phyloP scores from a whole-genome alignment of 2,329 filamentous ascomycete genomes.

The Lecanicillium sp. region DNA sequence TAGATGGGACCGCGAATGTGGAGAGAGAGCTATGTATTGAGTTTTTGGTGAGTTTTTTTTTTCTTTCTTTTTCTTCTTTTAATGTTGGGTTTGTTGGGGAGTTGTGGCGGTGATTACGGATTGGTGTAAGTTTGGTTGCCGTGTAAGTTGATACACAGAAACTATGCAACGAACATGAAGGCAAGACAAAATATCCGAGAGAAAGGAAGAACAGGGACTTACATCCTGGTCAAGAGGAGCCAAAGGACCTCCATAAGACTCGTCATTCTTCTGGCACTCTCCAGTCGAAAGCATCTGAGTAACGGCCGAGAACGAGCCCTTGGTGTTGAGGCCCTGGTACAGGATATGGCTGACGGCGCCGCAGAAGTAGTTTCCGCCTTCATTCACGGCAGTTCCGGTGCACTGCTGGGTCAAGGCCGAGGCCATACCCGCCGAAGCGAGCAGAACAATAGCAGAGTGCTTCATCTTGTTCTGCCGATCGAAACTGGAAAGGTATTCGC shows the following conservation, averaged over 20 bases:
- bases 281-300: conserved; percentile 48
- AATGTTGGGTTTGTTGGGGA: too few relatives aligned
- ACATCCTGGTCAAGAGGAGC: conserved; percentile 66
- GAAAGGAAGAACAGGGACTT: conserved; percentile 29
- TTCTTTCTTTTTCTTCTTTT: too few relatives aligned
- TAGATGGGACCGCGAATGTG: conserved; percentile 64
- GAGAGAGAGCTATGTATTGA: conserved; percentile 50
- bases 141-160: neutral
- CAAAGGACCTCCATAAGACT: conserved; percentile 50
- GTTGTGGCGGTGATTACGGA: too few relatives aligned
- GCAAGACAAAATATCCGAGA: too few relatives aligned
- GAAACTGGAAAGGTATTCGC: too few relatives aligned
- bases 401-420: conserved; percentile 26
- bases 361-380: conserved; percentile 58
- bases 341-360: conserved; percentile 55
- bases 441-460: conserved; percentile 16
- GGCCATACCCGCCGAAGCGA: conserved; percentile 20
- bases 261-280: conserved; percentile 43
- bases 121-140: neutral
- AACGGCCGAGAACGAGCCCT: conserved; percentile 58
- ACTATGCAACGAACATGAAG: neutral
- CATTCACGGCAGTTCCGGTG: conserved; percentile 23
- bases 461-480: conserved; percentile 23
- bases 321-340: conserved; percentile 53
- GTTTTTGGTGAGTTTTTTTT: conserved; percentile 8